Evolutionary conservation across 805 yeast genomes (phyloP), one percentile per base, ranked within the genome.

Genomic region (Metschnikowia amazonensis): DNA sequence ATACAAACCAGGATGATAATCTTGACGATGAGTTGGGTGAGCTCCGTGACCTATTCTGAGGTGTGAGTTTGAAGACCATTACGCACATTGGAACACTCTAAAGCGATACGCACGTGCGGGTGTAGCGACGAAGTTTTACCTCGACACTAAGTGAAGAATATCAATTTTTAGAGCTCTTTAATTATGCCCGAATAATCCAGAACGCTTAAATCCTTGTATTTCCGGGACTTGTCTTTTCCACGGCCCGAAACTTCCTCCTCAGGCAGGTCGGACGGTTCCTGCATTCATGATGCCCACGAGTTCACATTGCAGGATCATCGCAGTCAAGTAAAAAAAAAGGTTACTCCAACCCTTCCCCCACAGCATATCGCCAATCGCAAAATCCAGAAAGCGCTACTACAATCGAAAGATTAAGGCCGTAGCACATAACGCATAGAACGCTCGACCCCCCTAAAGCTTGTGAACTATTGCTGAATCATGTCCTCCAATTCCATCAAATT

Each of bases 401-500:
- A 27, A 20, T 37, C 25, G 33, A 18, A 23, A 23, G 20, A 23
- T 23, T 35, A 10, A 4, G 28, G 25, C n/a, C 16, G 17, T 21
- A 4, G 8, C 37, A n/a, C 27, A 8, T 21, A 31, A 16, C n/a
- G 40, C 40, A 36, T 3, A 17, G 10, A 16, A 25, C 23, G 3
- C 21, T n/a, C n/a, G n/a, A n/a, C n/a, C n/a, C n/a, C n/a, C n/a
- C n/a, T n/a, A n/a, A n/a, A n/a, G n/a, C n/a, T n/a, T n/a, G 5
- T 9, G 7, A 25, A 20, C 37, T 27, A 24, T 11, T 21, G 25
- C 24, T 25, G 27, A 23, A 35, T n/a, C 39, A 84, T 85, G 90
- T 82, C 89, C 13, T 79, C 87, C 36, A 82, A 83, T 60, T 79
- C 85, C 29, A 83, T 83, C 64, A 83, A 82, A 57, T 67, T 83